Percentiles rank a stretch among this genome's conserved stretches.
phyloP scores from a whole-genome alignment of 2,329 filamentous ascomycete genomes.

The Curvularia spicifera region DNA sequence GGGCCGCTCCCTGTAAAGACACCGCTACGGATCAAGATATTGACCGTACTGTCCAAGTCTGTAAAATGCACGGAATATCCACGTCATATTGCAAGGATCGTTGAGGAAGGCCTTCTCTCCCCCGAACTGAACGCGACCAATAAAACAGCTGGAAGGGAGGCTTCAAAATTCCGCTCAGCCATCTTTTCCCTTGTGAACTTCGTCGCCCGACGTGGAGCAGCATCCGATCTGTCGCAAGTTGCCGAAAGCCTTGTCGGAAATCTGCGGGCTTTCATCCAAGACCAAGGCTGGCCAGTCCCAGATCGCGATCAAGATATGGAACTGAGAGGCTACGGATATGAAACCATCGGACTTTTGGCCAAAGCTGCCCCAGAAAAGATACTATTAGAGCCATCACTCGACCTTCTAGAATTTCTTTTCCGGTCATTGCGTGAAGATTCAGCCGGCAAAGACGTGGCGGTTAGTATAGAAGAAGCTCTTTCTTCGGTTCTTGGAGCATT shows the following conservation, averaged over 20 bases:
- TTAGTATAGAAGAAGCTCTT: slow-evolving; percentile 88
- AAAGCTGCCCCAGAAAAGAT: slow-evolving; percentile 67
- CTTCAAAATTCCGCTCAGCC: slow-evolving; percentile 78
- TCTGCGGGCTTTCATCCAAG: slow-evolving; percentile 74
- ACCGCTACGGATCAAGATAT: slow-evolving; percentile 76
- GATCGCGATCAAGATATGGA: slow-evolving; percentile 62
- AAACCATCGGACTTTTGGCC: slow-evolving; percentile 84
- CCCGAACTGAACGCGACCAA: slow-evolving; percentile 39
- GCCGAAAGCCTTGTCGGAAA: slow-evolving; percentile 71
- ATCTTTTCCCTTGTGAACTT: slow-evolving; percentile 88
- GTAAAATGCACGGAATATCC: slow-evolving; percentile 73
- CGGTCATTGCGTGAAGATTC: slow-evolving; percentile 80
- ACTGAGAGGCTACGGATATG: slow-evolving; percentile 82
- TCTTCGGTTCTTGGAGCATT: slow-evolving; percentile 75
- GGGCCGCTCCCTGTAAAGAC: slow-evolving; percentile 59
- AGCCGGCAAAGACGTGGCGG: slow-evolving; percentile 73
- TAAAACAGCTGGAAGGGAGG: slow-evolving; percentile 69
- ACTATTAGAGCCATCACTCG: slow-evolving; percentile 58
- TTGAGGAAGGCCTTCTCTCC: slow-evolving; percentile 68
- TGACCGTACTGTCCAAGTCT: slow-evolving; percentile 79
- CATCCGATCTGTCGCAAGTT: slow-evolving; percentile 66
- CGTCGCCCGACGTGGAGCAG: slow-evolving; percentile 75
- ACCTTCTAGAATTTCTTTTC: slow-evolving; percentile 78
- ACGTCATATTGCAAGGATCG: slow-evolving; percentile 70
- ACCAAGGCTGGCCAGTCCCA: slow-evolving; percentile 81